phyloP scores from a whole-genome alignment of 1,284 basidiomycete species.

The Ustilago curta region DNA sequence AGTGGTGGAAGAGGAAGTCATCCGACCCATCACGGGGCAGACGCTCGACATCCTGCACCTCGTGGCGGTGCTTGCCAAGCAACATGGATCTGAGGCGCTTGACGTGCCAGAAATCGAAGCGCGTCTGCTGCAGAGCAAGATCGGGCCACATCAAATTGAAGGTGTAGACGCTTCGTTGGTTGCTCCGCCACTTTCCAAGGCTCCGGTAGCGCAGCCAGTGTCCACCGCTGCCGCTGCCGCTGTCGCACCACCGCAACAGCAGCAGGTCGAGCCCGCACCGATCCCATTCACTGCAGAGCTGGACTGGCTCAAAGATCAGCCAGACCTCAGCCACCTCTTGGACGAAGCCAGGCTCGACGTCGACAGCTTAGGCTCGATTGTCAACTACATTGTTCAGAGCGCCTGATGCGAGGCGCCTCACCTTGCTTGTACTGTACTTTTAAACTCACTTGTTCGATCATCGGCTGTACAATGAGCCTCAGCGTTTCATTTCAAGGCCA shows the following conservation, averaged over 20 bases:
- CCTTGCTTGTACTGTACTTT: background rate
- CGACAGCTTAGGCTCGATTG: slow-evolving; percentile 43
- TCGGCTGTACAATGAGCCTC: background rate
- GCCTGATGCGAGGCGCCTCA: slow-evolving; percentile 11
- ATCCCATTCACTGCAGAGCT: slow-evolving; percentile 32
- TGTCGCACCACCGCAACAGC: background rate
- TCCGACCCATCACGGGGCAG: slow-evolving; percentile 39
- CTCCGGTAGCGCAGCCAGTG: background rate
- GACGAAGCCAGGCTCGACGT: slow-evolving; percentile 44
- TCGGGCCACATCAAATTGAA: slow-evolving; percentile 19
- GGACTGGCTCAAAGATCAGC: slow-evolving; percentile 41
- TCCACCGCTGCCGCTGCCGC: background rate
- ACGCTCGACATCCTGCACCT: slow-evolving; percentile 42
- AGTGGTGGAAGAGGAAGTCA: slow-evolving; percentile 39
- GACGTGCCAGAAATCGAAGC: slow-evolving; percentile 20
- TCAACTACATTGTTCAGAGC: slow-evolving; percentile 39
- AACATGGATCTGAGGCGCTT: slow-evolving; percentile 16
- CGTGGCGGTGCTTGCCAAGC: slow-evolving; percentile 24
- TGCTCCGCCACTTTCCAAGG: background rate
- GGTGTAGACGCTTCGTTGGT: slow-evolving; percentile 7
- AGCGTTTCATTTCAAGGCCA: too few relatives aligned
- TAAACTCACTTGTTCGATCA: background rate
- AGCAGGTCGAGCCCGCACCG: background rate
- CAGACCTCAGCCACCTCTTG: slow-evolving; percentile 30
- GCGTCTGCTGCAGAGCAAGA: slow-evolving; percentile 21